Evolutionary conservation across 441 rosid genomes (phyloP).

Genomic region (Melastoma candidum): DNA sequence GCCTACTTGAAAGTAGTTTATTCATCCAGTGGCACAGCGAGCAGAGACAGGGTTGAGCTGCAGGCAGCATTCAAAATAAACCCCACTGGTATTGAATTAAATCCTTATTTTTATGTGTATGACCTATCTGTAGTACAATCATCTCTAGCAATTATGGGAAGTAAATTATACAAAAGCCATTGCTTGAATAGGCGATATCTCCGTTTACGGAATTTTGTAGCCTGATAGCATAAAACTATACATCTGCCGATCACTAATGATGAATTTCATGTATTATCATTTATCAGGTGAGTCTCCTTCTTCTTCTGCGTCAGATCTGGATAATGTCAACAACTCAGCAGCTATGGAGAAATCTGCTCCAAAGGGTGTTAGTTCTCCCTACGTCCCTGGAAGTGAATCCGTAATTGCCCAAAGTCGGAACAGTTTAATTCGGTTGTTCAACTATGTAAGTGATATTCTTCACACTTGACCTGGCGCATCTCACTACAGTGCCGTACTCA

Average conservation of each 20-base stretch:
- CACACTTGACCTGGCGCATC: too few species aligned
- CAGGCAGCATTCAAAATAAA: constrained; percentile 36
- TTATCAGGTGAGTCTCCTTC: constrained; percentile 87
- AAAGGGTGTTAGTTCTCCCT: constrained; percentile 38
- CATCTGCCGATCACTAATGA: constrained; percentile 7
- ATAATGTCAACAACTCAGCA: constrained; percentile 53
- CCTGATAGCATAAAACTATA: too few species aligned
- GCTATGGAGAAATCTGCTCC: constrained; percentile 39
- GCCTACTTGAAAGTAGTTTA: constrained; percentile 64
- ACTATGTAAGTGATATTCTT: constrained; percentile 53
- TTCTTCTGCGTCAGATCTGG: constrained; percentile 86
- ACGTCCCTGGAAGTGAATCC: constrained; percentile 33
- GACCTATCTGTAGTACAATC: too few species aligned
- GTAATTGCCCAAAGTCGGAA: constrained; percentile 38
- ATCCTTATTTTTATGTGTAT: constrained; percentile 11
- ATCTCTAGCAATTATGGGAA: too few species aligned
- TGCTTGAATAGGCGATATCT: too few species aligned
- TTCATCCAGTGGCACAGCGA: constrained; percentile 30
- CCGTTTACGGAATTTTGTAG: too few species aligned
- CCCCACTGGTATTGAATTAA: constrained; percentile 43
- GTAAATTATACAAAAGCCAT: too few species aligned
- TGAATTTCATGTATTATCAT: constrained; percentile 2
- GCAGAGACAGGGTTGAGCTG: constrained; percentile 53
- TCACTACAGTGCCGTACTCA: too few species aligned
- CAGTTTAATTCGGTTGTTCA: constrained; percentile 40